Base-by-base conservation (phyloP, 1,139 yeast genomes). In the Hemisphaericaspora xylofermentans region DNA sequence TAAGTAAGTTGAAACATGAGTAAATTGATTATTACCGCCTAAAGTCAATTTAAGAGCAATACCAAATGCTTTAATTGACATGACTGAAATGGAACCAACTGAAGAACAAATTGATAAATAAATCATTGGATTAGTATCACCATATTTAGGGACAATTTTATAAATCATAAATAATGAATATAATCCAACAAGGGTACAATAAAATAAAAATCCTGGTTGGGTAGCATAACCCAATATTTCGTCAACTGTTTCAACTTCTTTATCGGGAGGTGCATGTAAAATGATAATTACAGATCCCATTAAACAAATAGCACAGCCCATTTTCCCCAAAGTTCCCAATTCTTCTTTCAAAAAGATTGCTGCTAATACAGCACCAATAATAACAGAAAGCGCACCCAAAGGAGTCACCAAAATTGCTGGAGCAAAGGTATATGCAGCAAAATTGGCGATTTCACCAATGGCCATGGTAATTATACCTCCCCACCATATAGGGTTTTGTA, bases 351-450 rank as follows among this genome's bases (percentile, higher is more conserved):
- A 69, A 57, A 88, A 87, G 4, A 88, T 63, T 2, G 96, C 85
- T 0, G 97, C 97, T 49, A 88, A 69, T 9, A 88, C 88, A 2
- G 97, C 96, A 13, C 93, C 97, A 47, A 88, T 88, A 49, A 88
- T 87, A 27, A 88, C 97, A 2, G 91, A 82, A 28, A 88, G 68
- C 0, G 97, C 97, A 9, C 97, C 97, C 43, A 88, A 71, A 2
- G 96, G 97, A 3, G 96, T 89, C 33, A 88, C 96, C 52, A 88
- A 66, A 49, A 89, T 87, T 1, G 96, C 95, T 2, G 96, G 96
- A 0, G 97, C 96, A 73, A 88, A 88, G 1, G 96, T 89, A 58
- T 88, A 88, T 1, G 97, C 97, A 10, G 96, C 96, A 61, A 88
- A 88, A 61, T 88, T 88, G 43, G 96, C 96, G 36, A 88, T 68